Percentiles rank a stretch among this genome's conserved stretches.
phyloP scores from a whole-genome alignment of 495 filamentous ascomycete species.

The Clavariopsis aquatica region DNA sequence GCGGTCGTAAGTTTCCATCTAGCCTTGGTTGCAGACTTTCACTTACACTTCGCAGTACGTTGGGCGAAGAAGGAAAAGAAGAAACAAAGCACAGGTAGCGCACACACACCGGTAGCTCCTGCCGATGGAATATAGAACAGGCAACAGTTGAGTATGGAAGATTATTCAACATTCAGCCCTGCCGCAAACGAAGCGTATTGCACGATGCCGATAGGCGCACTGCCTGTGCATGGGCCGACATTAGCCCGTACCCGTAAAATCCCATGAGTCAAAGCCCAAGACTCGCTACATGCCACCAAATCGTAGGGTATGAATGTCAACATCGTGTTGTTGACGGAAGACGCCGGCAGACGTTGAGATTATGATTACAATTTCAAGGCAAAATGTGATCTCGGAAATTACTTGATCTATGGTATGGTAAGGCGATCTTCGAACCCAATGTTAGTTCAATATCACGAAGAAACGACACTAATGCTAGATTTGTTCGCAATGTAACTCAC shows the following conservation, averaged over 20 bases:
- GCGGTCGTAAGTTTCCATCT: constrained; percentile 63
- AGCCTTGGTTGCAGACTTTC: not conserved
- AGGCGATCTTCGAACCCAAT: too few species aligned
- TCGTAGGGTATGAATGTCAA: too few species aligned
- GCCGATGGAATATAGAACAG: constrained; percentile 29
- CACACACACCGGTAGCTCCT: constrained; percentile 8
- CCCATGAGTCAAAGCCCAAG: not conserved
- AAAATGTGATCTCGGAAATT: too few species aligned
- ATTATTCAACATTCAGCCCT: not conserved
- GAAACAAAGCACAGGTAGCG: constrained; percentile 20
- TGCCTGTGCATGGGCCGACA: not conserved
- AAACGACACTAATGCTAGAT: too few species aligned
- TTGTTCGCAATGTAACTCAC: too few species aligned
- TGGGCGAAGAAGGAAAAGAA: constrained; percentile 56
- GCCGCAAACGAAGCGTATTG: not conserved
- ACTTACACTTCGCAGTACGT: constrained; percentile 41
- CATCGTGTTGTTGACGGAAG: too few species aligned
- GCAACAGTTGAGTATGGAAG: constrained; percentile 23
- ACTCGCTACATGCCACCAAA: too few species aligned
- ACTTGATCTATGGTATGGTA: too few species aligned
- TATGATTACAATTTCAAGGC: too few species aligned
- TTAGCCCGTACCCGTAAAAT: not conserved
- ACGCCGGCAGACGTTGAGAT: too few species aligned
- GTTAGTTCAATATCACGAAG: too few species aligned
- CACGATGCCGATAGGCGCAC: not conserved